Base-by-base conservation (phyloP, 2,329 filamentous ascomycete genomes). In the Aspergillus sp. region DNA sequence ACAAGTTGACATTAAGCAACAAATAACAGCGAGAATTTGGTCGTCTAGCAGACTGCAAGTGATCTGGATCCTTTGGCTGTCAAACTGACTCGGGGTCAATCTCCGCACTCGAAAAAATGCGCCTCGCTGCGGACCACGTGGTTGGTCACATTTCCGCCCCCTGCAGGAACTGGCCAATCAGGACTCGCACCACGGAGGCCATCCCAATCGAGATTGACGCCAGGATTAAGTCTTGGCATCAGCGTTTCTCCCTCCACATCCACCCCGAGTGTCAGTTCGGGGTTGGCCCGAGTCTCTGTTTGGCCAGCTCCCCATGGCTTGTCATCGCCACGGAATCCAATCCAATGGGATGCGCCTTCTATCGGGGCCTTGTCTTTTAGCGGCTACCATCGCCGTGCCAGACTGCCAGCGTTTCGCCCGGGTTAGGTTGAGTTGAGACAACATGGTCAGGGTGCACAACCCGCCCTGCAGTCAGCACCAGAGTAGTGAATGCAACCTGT, bases 281-380 rank as follows among this genome's bases (percentile, higher is more conserved):
- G 33, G 35, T 39, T 41, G 61, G 66, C 40, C 67, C 68, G 68
- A 69, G 62, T 41, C 14, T 66, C 58, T 69, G 61, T 63, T 58
- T 70, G 68, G 68, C 52, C 46, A 55, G 52, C 33, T 49, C 31
- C 35, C 37, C 37, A 23, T 48, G 47, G 15, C 40, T 44, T 24
- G n/a, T 31, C 17, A 48, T 49, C 37, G 51, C 51, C 54, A 48
- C 45, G 27, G 41, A 54, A 39, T 19, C 15, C 35, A 44, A 5
- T 48, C 52, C 40, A 58, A 59, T 56, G 9, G 39, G 14, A 12
- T 7, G 24, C 19, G 37, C 19, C 11, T 15, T 35, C 8, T 12
- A 1, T 27, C 17, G 24, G 6, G 17, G 4, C 11, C n/a, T 19
- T 27, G 19, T 52, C 37, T 15, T 51, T 7, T 40, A 39, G 35